phyloP scores from a whole-genome alignment of 2,329 filamentous ascomycete species.

The Aspergillus fijiensis region DNA sequence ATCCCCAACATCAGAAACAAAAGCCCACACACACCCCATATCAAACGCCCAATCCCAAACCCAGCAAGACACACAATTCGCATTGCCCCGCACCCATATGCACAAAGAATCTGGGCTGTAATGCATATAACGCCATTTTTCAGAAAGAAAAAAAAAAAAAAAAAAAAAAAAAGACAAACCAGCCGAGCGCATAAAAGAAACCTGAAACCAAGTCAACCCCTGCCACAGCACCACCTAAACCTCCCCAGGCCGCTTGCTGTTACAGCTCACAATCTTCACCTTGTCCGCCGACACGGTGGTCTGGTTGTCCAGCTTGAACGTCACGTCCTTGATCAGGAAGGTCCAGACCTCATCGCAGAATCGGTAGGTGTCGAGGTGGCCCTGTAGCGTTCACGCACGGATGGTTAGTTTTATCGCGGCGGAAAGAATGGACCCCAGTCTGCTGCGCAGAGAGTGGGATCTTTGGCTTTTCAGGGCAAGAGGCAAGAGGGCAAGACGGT shows the following conservation, averaged over 20 bases:
- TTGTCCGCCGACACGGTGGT: slow-evolving; percentile 78
- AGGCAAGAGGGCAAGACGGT: slow-evolving; percentile 16
- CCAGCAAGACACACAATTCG: no score
- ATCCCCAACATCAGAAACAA: not conserved
- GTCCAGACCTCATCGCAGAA: slow-evolving; percentile 99
- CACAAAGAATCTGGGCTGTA: no score
- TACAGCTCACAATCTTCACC: slow-evolving; percentile 98
- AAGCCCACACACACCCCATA: not conserved
- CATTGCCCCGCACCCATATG: no score
- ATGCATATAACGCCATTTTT: no score
- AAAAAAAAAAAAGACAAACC: no score
- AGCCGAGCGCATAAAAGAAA: no score
- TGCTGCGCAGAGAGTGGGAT: no score
- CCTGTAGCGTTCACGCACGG: slow-evolving; percentile 53
- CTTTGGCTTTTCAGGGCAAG: not conserved
- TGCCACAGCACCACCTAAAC: slow-evolving; percentile 19
- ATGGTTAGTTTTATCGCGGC: not conserved
- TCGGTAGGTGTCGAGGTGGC: slow-evolving; percentile 94
- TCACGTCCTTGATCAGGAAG: slow-evolving; percentile 96
- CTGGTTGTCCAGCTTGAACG: slow-evolving; percentile 93
- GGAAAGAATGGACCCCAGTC: not conserved
- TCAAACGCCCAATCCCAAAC: no score
- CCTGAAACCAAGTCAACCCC: no score
- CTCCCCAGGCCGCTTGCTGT: slow-evolving; percentile 76
- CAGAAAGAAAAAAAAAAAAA: no score